Base-by-base conservation (phyloP, 2,329 filamentous ascomycete species). In the Penicillium sp. region DNA sequence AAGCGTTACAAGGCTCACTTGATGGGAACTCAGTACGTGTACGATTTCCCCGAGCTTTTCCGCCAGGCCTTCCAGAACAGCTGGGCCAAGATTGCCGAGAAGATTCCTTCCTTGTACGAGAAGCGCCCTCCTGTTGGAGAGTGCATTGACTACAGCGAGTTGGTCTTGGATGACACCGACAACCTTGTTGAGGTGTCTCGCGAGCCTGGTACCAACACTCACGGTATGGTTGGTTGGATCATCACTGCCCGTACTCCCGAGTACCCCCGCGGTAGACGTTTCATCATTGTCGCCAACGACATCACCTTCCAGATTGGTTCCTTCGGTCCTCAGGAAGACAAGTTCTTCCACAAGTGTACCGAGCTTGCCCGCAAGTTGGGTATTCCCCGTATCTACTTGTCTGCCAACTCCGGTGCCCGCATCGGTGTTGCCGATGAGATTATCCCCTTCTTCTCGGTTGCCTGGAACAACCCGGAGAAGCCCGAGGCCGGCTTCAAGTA, bases 1-100 rank as follows among this genome's bases (percentile, higher is more conserved):
- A 97, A 97, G 87, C 88, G 94, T 69, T 97, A 99, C 87, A 97
- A 96, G 88, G 94, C 94, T 66, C 94, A 99, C 75, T 82, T 97
- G 61, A 97, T 99, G 93, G 94, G 94, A 64, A 99, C 94, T 29
- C 94, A 99, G 79, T 99, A 97, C 75, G 94, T 97, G 54, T 99
- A 99, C 76, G 94, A 99, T 78, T 99, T 99, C 89, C 94, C 94
- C 31, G 94, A 99, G 83, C 87, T 99, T 49, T 99, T 99, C 89
- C 87, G 94, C 72, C 94, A 97, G 79, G 92, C 94, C 44, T 91
- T 96, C 73, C 92, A 97, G 81, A 97, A 97, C 83, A 90, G 86
- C 78, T 99, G 94, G 94, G 79, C 81, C 71, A 88, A 88, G 75
- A 86, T 87, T 56, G 83, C 90, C 63, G 86, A 87, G 74, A 87